Conservation (phyloP, 805 yeast genomes). For the Ogataea naganishii region DNA sequence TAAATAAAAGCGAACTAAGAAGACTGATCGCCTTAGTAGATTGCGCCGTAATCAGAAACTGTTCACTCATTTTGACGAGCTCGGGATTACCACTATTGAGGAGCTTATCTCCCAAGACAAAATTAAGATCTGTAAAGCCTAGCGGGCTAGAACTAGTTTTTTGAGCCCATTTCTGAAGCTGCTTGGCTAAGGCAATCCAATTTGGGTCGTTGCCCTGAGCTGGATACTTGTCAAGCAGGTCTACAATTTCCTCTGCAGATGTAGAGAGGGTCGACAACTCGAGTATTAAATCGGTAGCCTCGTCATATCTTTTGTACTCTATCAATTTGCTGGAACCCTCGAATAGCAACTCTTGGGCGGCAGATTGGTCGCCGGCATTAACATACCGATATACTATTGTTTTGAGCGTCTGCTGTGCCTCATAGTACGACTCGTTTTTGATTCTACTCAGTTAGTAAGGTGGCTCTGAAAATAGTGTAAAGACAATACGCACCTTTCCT, state of each 20-base stretch:
- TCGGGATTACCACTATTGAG: slow-evolving; percentile 24
- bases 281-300: slow-evolving; percentile 67
- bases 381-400: slow-evolving; percentile 84
- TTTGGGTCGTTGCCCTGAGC: slow-evolving; percentile 49
- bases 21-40: too few relatives aligned
- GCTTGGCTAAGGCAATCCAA: slow-evolving; percentile 57
- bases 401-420: slow-evolving; percentile 91
- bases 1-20: slow-evolving; percentile 27
- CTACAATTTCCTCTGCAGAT: slow-evolving; percentile 29
- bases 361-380: slow-evolving; percentile 52
- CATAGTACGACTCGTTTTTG: slow-evolving; percentile 71
- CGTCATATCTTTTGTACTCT: slow-evolving; percentile 65
- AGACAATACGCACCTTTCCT: slow-evolving; percentile 25
- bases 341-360: slow-evolving; percentile 67
- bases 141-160: slow-evolving; percentile 38
- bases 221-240: slow-evolving; percentile 15
- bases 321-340: slow-evolving; percentile 64
- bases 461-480: background rate
- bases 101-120: slow-evolving; percentile 62
- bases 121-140: slow-evolving; percentile 74
- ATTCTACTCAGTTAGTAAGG: slow-evolving; percentile 35
- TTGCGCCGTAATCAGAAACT: slow-evolving; percentile 16
- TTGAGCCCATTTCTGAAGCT: slow-evolving; percentile 58
- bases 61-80: slow-evolving; percentile 18
- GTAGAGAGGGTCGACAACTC: slow-evolving; percentile 68